Base-by-base conservation (phyloP, 495 filamentous ascomycete genomes). In the Penicillium malachiteum region DNA sequence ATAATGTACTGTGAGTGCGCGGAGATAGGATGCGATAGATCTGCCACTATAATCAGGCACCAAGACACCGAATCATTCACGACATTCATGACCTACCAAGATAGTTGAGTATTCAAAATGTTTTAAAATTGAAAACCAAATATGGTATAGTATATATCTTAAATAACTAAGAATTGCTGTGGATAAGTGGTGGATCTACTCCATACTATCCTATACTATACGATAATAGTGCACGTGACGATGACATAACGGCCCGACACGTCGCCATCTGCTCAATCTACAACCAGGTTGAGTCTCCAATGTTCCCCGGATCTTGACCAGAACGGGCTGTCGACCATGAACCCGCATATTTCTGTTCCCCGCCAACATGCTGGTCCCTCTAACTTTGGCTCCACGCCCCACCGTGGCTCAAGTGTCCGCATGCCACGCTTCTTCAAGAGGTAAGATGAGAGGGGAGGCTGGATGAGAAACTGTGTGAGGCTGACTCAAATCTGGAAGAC, bases 301-400 rank as follows among this genome's bases (percentile, higher is more conserved):
- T 61, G 55, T 50, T 59, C 55, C 56, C 42, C 55, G 33, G 51
- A 47, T 60, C 58, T 56, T 58, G 55, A 64, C 48, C 43, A 56
- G 56, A 55, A 42, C 57, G 55, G 57, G 52, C 54, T 40, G 32
- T 43, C 39, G 55, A 68, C 55, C 49, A 86, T 85, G 82, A 85
- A 85, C 68, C 81, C 83, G 51, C 81, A 85, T 59, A 86, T 85
- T 58, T 83, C 83, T 14, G 72, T 83, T 38, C 83, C 82, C 16
- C 80, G 83, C 50, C 83, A 82, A 71, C 76, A 83, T 75, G 80
- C 75, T 52, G 73, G 71, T 37, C 72, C 80, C 13, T 64, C 77
- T 37, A 81, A 72, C 50, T 84, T 84, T 52, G 82, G 82, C 59
- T 79, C 76, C 7, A 69, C 76, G 3, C 75, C 81, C 37, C 70